Percentiles rank a stretch among this genome's conserved stretches.
Evolutionary conservation across 2,329 filamentous ascomycete species (phyloP).

Genomic region (Dothistroma septosporum): DNA sequence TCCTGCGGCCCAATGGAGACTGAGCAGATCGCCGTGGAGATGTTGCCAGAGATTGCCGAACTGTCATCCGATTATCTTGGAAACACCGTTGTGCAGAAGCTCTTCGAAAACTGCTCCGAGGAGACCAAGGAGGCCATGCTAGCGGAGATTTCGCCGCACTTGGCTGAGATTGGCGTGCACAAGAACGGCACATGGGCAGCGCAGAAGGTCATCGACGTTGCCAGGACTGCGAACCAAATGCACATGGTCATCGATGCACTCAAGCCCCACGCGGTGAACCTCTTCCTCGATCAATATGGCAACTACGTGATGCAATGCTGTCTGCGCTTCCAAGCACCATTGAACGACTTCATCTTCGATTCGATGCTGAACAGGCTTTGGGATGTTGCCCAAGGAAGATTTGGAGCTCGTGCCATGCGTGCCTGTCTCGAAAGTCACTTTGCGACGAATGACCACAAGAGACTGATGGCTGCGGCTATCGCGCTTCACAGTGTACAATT

Average conservation of each 20-base stretch:
- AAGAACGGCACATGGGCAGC: constrained; percentile 99
- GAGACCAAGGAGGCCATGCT: constrained; percentile 88
- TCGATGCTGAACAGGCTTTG: constrained; percentile 92
- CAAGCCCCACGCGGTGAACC: constrained; percentile 77
- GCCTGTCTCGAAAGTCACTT: constrained; percentile 96
- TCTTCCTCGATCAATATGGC: constrained; percentile 96
- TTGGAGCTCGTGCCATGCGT: constrained; percentile 91
- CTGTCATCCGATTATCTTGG: constrained; percentile 92
- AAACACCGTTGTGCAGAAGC: constrained; percentile 98
- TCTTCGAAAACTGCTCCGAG: constrained; percentile 95
- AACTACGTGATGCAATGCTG: constrained; percentile 98
- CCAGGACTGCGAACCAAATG: constrained; percentile 80
- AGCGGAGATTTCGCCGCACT: constrained; percentile 76
- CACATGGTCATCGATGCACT: constrained; percentile 76
- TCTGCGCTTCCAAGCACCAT: constrained; percentile 81
- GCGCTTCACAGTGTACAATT: constrained; percentile 95
- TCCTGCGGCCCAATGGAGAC: constrained; percentile 81
- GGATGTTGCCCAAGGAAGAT: constrained; percentile 88
- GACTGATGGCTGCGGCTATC: constrained; percentile 89
- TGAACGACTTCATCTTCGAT: constrained; percentile 97
- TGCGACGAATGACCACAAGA: constrained; percentile 89
- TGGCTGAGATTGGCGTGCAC: constrained; percentile 95
- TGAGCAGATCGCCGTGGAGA: constrained; percentile 83
- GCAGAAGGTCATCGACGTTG: constrained; percentile 98
- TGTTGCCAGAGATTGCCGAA: constrained; percentile 95